Evolutionary conservation across 2,329 filamentous ascomycete genomes (phyloP).

Genomic region (Daldinia sp.): DNA sequence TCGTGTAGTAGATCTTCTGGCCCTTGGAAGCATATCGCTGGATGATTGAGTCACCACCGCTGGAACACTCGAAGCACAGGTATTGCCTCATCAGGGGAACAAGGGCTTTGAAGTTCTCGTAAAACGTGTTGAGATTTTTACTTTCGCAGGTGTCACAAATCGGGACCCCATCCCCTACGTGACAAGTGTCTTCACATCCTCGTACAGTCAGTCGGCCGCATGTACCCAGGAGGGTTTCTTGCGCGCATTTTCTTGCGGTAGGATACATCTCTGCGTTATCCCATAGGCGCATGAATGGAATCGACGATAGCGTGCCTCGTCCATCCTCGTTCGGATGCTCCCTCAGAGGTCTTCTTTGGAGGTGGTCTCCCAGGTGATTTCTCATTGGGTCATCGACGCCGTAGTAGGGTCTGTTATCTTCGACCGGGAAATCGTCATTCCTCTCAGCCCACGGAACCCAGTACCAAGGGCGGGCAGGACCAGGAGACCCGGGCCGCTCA

Average conservation of each 20-base stretch:
- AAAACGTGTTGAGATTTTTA: neutral
- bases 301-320: neutral
- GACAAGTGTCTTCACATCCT: slow-evolving; percentile 23
- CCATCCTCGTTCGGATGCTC: slow-evolving; percentile 4
- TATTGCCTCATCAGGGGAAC: slow-evolving; percentile 12
- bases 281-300: slow-evolving; percentile 13
- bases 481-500: slow-evolving; percentile 9
- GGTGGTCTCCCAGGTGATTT: neutral
- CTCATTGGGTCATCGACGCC: slow-evolving; percentile 12
- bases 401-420: neutral
- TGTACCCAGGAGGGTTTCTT: neutral
- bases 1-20: slow-evolving; percentile 3
- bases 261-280: neutral
- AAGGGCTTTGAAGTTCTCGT: neutral
- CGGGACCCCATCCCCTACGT: neutral
- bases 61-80: neutral
- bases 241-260: neutral
- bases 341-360: slow-evolving; percentile 10
- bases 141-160: slow-evolving; percentile 20
- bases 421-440: neutral
- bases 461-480: slow-evolving; percentile 3
- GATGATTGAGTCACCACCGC: neutral
- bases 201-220: neutral
- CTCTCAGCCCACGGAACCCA: neutral
- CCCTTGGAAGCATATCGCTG: neutral